Conservation (phyloP, 345 rosid species). For the Eucalyptus urophylla region DNA sequence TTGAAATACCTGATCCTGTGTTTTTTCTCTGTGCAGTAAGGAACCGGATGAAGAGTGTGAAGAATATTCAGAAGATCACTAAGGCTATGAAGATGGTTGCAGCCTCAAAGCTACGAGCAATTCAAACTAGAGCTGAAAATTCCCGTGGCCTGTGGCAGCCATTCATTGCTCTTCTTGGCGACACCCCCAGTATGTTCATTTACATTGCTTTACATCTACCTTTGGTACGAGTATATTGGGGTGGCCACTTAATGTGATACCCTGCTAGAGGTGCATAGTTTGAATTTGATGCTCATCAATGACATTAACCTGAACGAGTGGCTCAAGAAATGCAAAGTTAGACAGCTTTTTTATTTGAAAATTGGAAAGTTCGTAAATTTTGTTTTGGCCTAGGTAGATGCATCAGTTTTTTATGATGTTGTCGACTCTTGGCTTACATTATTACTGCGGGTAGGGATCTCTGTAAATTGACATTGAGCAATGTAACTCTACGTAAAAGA, state of each 20-base stretch:
- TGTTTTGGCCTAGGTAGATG: background rate
- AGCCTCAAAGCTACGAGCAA: constrained; percentile 87
- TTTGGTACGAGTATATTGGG: background rate
- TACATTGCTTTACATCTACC: background rate
- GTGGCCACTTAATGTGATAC: background rate
- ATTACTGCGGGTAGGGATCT: background rate
- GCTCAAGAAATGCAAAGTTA: background rate
- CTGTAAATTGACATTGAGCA: background rate
- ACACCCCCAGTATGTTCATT: constrained; percentile 32
- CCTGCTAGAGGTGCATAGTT: background rate
- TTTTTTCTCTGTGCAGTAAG: constrained; percentile 48
- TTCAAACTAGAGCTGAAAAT: constrained; percentile 79
- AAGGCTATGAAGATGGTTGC: constrained; percentile 99
- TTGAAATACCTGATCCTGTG: background rate
- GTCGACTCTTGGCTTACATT: background rate
- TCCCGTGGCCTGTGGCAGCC: constrained; percentile 99
- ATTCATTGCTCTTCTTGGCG: constrained; percentile 68
- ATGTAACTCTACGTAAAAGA: background rate
- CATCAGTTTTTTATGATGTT: background rate
- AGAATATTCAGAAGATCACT: constrained; percentile 92
- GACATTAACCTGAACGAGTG: background rate
- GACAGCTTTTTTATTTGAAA: background rate
- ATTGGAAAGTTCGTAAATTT: background rate
- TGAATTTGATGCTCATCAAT: background rate
- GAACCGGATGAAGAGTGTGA: constrained; percentile 97